Base-by-base conservation (phyloP, 176 grass and related monocot genomes). In the Hordeum marinum region DNA sequence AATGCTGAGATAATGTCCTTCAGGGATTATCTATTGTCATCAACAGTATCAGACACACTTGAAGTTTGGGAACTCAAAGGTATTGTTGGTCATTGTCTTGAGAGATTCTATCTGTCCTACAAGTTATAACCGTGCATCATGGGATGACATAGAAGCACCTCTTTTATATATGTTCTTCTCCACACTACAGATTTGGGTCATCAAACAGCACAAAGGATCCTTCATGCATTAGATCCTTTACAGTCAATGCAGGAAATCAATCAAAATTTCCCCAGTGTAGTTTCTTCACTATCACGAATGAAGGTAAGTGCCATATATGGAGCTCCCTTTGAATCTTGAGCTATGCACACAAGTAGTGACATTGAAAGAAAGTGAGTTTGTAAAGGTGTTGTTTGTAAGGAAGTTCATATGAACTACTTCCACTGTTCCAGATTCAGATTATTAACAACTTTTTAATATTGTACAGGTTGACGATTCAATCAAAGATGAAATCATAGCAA, bases 41-140 rank as follows among this genome's bases (percentile, higher is more conserved):
- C 93, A 66, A 92, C 93, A 78, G 85, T 93, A n/a, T 91, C 96
- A 42, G 91, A 95, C 80, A 90, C 96, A 42, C 90, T 98, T 78
- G 96, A 98, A 94, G 93, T 98, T 71, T 95, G 96, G 96, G 96
- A 98, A 92, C 86, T 98, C 21, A 98, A 98, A 87, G 96, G 96
- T 98, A 86, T 81, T 76, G 40, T 72, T 84, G 18, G 18, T 66
- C 73, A 82, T 84, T 68, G 37, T 65, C 84, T 4, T 34, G 54
- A 29, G 29, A 29, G 29, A 65, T 92, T 80, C 72, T 66, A 43
- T 39, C 34, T 77, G 23, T 83, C 39, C 80, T 74, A 76, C 39
- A 72, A 75, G 43, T 80, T 68, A 76, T 24, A 59, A 43, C 36
- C 43, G 15, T 50, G 45, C 27, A 46, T 34, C 25, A 54, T 23